Evolutionary conservation across 768 basidiomycete genomes (phyloP).

Genomic region (Termitomyces sp.): DNA sequence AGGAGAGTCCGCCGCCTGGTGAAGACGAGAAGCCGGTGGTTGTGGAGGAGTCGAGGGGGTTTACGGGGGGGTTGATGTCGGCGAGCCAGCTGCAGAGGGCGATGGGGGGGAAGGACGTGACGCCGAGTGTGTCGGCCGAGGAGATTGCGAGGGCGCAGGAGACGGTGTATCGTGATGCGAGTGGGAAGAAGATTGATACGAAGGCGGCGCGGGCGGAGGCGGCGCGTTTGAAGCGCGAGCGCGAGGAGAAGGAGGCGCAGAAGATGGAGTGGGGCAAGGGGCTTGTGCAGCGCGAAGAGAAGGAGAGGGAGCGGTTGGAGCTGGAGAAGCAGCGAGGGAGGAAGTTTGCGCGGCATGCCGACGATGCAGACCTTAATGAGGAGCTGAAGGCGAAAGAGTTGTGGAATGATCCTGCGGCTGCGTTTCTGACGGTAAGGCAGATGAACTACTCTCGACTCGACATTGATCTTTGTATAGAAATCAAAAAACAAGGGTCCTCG

Average conservation of each 20-base stretch:
- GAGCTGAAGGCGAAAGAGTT: constrained; percentile 74
- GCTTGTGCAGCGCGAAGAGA: constrained; percentile 79
- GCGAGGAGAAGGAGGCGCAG: constrained; percentile 79
- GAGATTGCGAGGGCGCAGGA: constrained; percentile 68
- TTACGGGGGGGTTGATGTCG: constrained; percentile 75
- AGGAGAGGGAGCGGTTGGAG: constrained; percentile 58
- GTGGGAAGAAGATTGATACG: constrained; percentile 85
- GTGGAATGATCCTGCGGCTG: constrained; percentile 98
- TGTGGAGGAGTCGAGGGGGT: constrained; percentile 40
- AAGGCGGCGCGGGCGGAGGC: constrained; percentile 84
- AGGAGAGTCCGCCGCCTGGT: constrained; percentile 46
- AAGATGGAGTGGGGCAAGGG: constrained; percentile 99
- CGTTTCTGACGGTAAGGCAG: constrained; percentile 75
- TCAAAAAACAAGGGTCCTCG: constrained; percentile 68
- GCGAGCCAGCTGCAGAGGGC: constrained; percentile 69
- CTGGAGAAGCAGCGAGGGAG: constrained; percentile 61
- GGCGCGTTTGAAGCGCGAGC: constrained; percentile 70
- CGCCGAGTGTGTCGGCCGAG: constrained; percentile 36
- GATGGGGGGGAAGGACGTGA: constrained; percentile 36
- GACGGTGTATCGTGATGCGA: constrained; percentile 90
- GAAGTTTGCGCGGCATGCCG: constrained; percentile 72
- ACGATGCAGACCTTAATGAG: constrained; percentile 84
- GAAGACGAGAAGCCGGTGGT: constrained; percentile 69
- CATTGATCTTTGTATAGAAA: constrained; percentile 45
- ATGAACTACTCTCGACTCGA: too few species aligned